phyloP scores from a whole-genome alignment of 2,329 filamentous ascomycete genomes.

The Fusarium verticillioides region DNA sequence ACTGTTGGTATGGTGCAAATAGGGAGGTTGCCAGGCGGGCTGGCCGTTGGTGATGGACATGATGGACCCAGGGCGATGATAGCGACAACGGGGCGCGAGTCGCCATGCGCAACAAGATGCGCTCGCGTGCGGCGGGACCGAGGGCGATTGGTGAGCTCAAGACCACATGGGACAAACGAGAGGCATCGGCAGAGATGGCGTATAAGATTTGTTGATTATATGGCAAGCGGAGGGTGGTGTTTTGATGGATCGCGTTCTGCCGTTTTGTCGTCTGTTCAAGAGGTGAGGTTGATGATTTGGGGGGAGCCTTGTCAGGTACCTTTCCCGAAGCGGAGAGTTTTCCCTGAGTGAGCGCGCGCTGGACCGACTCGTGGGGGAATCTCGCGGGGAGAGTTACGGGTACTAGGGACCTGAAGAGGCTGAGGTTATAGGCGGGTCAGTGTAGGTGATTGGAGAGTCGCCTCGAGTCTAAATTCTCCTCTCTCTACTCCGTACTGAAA shows the following conservation, averaged over 20 bases:
- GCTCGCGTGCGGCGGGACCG: constrained; percentile 63
- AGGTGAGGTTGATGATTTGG: constrained; percentile 67
- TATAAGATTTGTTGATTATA: constrained; percentile 52
- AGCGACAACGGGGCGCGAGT: constrained; percentile 59
- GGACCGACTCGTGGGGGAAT: constrained; percentile 27
- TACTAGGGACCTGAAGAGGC: constrained; percentile 35
- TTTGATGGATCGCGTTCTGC: constrained; percentile 63
- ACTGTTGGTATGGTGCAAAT: constrained; percentile 59
- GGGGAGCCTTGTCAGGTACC: constrained; percentile 50
- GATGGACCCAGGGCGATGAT: constrained; percentile 62
- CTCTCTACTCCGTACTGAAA: neutral
- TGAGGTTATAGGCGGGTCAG: constrained; percentile 16
- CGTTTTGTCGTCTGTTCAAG: constrained; percentile 63
- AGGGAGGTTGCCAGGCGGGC: constrained; percentile 71
- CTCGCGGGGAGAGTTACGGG: constrained; percentile 32
- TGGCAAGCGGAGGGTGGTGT: constrained; percentile 56
- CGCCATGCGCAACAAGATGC: constrained; percentile 66
- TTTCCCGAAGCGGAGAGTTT: constrained; percentile 55
- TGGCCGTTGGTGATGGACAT: constrained; percentile 77
- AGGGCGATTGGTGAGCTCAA: constrained; percentile 59
- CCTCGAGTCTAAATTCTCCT: neutral
- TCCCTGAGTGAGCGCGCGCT: constrained; percentile 42
- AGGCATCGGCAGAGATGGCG: constrained; percentile 65
- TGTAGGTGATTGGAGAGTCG: neutral
- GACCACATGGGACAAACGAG: constrained; percentile 62